Percentiles rank a stretch among this genome's conserved stretches.
Evolutionary conservation across 2,329 filamentous ascomycete genomes (phyloP).

Genomic region (Colletotrichum agaves): DNA sequence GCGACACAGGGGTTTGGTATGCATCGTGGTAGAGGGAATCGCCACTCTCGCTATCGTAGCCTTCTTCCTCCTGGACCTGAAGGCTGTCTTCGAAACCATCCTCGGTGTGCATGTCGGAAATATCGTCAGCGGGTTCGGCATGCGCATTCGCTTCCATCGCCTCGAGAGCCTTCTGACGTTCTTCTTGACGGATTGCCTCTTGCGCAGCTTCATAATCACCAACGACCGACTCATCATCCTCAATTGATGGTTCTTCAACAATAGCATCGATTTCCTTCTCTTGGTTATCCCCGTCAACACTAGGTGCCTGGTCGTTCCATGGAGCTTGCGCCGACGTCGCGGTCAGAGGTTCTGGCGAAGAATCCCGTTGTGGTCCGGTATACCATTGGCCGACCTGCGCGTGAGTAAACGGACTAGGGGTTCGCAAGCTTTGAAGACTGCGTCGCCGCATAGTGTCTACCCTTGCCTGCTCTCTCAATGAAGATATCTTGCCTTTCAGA

Average conservation of each 20-base stretch:
- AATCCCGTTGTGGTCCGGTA: constrained; percentile 45
- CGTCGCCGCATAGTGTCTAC: constrained; percentile 82
- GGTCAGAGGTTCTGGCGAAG: constrained; percentile 39
- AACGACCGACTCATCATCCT: constrained; percentile 28
- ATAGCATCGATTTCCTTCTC: constrained; percentile 25
- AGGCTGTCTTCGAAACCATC: constrained; percentile 48
- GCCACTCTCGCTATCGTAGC: constrained; percentile 70
- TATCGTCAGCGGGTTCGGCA: constrained; percentile 45
- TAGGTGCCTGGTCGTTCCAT: constrained; percentile 46
- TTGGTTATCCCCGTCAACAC: constrained; percentile 43
- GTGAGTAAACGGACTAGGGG: constrained; percentile 82
- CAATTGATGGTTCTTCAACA: constrained; percentile 8
- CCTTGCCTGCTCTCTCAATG: constrained; percentile 79
- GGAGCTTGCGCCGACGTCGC: constrained; percentile 38
- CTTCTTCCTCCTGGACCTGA: constrained; percentile 50
- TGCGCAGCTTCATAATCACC: constrained; percentile 45
- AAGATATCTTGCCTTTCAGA: constrained; percentile 86
- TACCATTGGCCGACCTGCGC: constrained; percentile 68
- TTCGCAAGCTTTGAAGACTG: constrained; percentile 80
- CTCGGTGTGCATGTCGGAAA: constrained; percentile 54
- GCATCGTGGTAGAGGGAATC: constrained; percentile 73
- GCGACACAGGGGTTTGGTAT: constrained; percentile 71
- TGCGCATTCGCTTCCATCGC: constrained; percentile 24
- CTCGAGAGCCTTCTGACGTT: constrained; percentile 35
- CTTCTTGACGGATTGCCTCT: constrained; percentile 41